These are phyloP conservation scores for Pichia deserticola DNA, from an alignment of 805 yeast genomes.

Conservation along the genomic window DNA sequence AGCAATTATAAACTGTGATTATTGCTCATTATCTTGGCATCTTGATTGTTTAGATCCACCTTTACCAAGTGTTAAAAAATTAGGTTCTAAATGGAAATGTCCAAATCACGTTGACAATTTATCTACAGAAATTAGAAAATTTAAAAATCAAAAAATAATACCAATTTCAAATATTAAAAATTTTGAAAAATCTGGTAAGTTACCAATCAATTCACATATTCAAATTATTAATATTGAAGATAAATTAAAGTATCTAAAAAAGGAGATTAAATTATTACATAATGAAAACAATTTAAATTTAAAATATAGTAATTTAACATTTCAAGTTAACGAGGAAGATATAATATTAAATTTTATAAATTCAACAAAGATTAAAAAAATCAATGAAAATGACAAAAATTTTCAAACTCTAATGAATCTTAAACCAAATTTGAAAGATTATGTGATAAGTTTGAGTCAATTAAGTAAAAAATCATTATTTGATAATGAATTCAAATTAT, in stretches of 20 bases:
- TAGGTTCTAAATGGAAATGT: slow-evolving; percentile 84
- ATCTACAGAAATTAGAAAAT: slow-evolving; percentile 39
- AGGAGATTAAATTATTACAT: neutral
- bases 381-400: slow-evolving; percentile 25
- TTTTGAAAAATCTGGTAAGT: slow-evolving; percentile 34
- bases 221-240: slow-evolving; percentile 43
- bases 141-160: slow-evolving; percentile 42
- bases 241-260: slow-evolving; percentile 15
- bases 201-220: slow-evolving; percentile 40
- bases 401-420: slow-evolving; percentile 24
- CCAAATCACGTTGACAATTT: slow-evolving; percentile 70
- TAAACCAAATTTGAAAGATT: slow-evolving; percentile 21
- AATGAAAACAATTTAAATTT: slow-evolving; percentile 7
- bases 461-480: slow-evolving; percentile 28
- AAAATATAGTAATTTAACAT: slow-evolving; percentile 34
- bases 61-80: slow-evolving; percentile 57
- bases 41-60: slow-evolving; percentile 81
- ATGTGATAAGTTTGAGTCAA: slow-evolving; percentile 26
- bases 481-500: slow-evolving; percentile 23
- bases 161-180: slow-evolving; percentile 42
- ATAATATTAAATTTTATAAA: slow-evolving; percentile 62
- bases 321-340: slow-evolving; percentile 61
- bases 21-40: slow-evolving; percentile 81
- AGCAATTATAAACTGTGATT: slow-evolving; percentile 68
- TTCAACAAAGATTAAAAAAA: slow-evolving; percentile 36